These are phyloP conservation scores for Phaeomoniella chlamydospora DNA, from an alignment of 2,329 filamentous ascomycete genomes.

Conservation along the genomic window DNA sequence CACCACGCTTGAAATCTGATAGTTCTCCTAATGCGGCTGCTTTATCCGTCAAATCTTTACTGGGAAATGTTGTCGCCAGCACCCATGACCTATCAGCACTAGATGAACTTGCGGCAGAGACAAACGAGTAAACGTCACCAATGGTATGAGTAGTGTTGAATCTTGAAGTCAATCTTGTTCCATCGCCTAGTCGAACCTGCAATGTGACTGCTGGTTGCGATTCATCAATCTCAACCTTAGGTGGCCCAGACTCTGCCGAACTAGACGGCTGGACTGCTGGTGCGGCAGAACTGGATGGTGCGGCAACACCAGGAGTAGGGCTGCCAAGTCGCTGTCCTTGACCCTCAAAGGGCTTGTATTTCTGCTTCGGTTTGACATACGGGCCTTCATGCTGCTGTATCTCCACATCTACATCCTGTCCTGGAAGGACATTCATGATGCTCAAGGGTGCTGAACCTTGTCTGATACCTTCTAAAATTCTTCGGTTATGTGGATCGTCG, in stretches of 20 bases:
- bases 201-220: conserved; percentile 43
- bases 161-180: conserved; percentile 42
- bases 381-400: conserved; percentile 46
- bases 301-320: conserved; percentile 40
- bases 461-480: conserved; percentile 48
- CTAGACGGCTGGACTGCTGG: conserved; percentile 18
- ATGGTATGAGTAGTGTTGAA: conserved; percentile 54
- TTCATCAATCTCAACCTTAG: conserved; percentile 37
- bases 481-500: conserved; percentile 47
- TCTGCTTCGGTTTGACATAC: conserved; percentile 47
- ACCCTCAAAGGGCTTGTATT: conserved; percentile 49
- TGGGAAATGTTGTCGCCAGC: conserved; percentile 53
- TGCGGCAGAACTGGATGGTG: conserved; percentile 12
- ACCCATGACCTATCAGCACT: conserved; percentile 38
- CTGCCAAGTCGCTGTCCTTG: conserved; percentile 47
- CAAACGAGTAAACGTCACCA: conserved; percentile 50
- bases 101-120: conserved; percentile 35
- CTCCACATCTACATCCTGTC: conserved; percentile 51
- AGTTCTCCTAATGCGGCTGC: conserved; percentile 27
- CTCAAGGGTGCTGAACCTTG: conserved; percentile 46
- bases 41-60: conserved; percentile 45
- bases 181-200: conserved; percentile 49
- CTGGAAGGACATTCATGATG: conserved; percentile 47
- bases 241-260: conserved; percentile 12
- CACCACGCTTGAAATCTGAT: conserved; percentile 34